phyloP scores from a whole-genome alignment of 2,329 filamentous ascomycete genomes.

The Plenodomus lindquistii region DNA sequence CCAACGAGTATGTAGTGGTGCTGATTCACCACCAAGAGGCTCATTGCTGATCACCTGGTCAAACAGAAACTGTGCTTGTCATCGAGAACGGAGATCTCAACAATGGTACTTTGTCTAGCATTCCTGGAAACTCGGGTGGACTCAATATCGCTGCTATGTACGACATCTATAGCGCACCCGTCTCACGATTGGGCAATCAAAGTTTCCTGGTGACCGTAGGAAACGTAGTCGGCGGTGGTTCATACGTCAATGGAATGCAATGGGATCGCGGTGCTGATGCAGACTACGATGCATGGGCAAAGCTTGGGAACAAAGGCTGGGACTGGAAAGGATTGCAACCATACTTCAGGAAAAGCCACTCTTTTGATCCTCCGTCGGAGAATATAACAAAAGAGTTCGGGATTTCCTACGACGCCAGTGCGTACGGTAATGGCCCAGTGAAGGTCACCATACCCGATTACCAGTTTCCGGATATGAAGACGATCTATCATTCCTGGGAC shows the following conservation, averaged over 20 bases:
- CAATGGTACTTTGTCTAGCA: constrained; percentile 12
- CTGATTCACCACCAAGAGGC: no score
- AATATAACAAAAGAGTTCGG: constrained; percentile 10
- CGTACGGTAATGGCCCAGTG: constrained; percentile 8
- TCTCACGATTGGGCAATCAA: constrained; percentile 21
- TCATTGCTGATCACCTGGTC: no score
- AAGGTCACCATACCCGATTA: constrained; percentile 12
- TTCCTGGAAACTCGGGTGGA: constrained; percentile 12
- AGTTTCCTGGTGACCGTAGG: constrained; percentile 16
- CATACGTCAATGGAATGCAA: constrained; percentile 40
- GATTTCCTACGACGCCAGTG: constrained; percentile 17
- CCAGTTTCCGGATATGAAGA: constrained; percentile 15
- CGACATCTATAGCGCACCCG: constrained; percentile 16
- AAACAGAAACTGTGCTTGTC: no score
- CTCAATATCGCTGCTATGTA: constrained; percentile 16
- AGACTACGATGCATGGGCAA: no score
- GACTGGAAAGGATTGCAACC: no score
- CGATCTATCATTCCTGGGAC: constrained; percentile 7
- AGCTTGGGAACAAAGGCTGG: no score
- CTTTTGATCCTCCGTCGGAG: constrained; percentile 17
- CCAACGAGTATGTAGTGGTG: no score
- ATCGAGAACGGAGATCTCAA: constrained; percentile 12
- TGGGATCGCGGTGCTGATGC: constrained; percentile 35
- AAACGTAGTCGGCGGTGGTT: constrained; percentile 38
- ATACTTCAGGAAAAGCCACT: constrained; percentile 12